These are phyloP conservation scores for Amphicarpaea edgeworthii DNA, from an alignment of 306 rosid species.

Conservation along the genomic window DNA sequence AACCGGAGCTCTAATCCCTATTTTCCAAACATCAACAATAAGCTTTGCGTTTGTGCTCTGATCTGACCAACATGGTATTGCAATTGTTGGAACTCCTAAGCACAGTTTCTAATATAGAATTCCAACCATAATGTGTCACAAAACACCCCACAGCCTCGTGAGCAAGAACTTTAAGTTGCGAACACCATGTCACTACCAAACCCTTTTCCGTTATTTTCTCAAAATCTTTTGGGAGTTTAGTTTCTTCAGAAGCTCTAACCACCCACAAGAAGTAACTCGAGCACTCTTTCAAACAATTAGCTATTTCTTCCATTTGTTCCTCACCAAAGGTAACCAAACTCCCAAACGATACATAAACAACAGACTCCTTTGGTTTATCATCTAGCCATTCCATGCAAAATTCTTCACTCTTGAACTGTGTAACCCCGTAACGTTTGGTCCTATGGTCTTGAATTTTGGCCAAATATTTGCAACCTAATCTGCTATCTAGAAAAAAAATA, in stretches of 20 bases:
- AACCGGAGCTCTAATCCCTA: constrained; percentile 13
- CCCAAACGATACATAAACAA: not conserved
- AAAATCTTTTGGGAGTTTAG: not conserved
- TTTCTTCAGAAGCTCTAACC: not conserved
- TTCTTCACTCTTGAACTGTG: no score
- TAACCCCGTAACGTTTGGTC: no score
- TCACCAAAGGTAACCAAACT: not conserved
- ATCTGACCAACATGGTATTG: constrained; percentile 42
- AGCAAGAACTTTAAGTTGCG: constrained; percentile 38
- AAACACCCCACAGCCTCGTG: constrained; percentile 43
- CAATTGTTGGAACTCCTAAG: constrained; percentile 44
- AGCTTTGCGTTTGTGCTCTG: constrained; percentile 42
- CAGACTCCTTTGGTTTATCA: not conserved
- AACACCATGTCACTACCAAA: constrained; percentile 34
- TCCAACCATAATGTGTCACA: constrained; percentile 52
- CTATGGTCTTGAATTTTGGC: no score
- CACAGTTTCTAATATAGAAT: constrained; percentile 43
- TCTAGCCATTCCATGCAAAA: no score
- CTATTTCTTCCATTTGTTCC: not conserved
- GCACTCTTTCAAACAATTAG: not conserved
- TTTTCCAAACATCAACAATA: constrained; percentile 42
- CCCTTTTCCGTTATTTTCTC: no score
- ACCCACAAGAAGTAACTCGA: not conserved
- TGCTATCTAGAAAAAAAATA: no score
- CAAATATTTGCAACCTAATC: no score